Evolutionary conservation across 768 basidiomycete species (phyloP).

Genomic region (Suillus placidus): DNA sequence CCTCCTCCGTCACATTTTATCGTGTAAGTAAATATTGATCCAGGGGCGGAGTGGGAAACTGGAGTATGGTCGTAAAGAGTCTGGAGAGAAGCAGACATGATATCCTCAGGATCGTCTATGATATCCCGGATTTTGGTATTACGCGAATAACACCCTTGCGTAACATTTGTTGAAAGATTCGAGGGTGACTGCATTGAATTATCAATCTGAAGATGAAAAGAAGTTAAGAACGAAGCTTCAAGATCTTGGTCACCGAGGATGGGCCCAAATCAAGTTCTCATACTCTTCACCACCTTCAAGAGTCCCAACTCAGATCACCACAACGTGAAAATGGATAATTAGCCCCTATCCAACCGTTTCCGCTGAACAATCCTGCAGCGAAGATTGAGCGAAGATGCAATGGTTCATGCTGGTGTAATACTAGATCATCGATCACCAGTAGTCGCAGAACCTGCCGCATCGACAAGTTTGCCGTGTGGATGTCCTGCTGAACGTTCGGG

Average conservation of each 20-base stretch:
- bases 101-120: conserved; percentile 57
- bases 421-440: neutral
- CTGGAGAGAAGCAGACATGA: conserved; percentile 66
- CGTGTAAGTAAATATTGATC: conserved; percentile 53
- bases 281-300: too few species aligned
- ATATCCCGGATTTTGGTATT: neutral
- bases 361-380: neutral
- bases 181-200: neutral
- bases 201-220: neutral
- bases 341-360: neutral
- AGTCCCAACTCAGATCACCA: too few species aligned
- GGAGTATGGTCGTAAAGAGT: conserved; percentile 64
- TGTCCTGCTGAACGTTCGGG: neutral
- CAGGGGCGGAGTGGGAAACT: conserved; percentile 60
- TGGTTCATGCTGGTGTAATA: neutral
- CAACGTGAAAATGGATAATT: neutral
- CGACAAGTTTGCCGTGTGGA: neutral
- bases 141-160: neutral
- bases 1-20: conserved; percentile 1
- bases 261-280: neutral
- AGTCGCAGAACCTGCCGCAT: neutral
- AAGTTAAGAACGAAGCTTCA: neutral
- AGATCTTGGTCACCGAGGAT: neutral
- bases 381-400: neutral
- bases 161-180: neutral